A percentile compares a stretch with the other conserved stretches of the same genome.
phyloP scores from a whole-genome alignment of 805 yeast genomes.

The Yamadazyma sp. region DNA sequence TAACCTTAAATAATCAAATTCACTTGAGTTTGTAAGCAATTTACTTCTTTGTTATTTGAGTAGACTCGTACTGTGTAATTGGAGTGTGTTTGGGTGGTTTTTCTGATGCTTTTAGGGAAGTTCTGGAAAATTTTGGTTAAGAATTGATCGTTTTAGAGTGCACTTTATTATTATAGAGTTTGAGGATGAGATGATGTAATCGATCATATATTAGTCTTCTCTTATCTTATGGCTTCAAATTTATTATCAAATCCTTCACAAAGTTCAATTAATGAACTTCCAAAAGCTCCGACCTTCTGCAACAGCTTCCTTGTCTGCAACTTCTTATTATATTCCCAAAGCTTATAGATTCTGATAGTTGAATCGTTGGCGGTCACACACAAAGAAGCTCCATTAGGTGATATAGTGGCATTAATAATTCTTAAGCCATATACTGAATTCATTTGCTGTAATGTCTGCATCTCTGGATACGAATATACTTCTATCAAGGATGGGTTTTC shows the following conservation, averaged over 20 bases:
- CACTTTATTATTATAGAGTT: no score
- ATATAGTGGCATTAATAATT: conserved; percentile 60
- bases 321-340: conserved; percentile 49
- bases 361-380: conserved; percentile 79
- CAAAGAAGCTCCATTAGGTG: conserved; percentile 61
- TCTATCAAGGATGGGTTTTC: conserved; percentile 53
- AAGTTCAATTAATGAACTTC: conserved; percentile 40
- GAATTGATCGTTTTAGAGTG: no score
- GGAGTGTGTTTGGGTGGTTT: no score
- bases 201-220: no score
- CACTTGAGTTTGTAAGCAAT: no score
- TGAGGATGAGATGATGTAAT: no score
- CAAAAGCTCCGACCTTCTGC: conserved; percentile 12
- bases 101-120: no score
- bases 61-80: no score
- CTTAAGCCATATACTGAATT: conserved; percentile 51
- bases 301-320: background rate
- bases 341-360: conserved; percentile 67
- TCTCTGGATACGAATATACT: conserved; percentile 66
- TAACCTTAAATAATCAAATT: no score
- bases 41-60: no score
- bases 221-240: background rate
- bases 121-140: no score
- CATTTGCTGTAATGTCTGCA: conserved; percentile 48
- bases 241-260: conserved; percentile 47